These are phyloP conservation scores for Trichoderma sp. DNA, from an alignment of 2,329 filamentous ascomycete genomes.

Conservation along the genomic window DNA sequence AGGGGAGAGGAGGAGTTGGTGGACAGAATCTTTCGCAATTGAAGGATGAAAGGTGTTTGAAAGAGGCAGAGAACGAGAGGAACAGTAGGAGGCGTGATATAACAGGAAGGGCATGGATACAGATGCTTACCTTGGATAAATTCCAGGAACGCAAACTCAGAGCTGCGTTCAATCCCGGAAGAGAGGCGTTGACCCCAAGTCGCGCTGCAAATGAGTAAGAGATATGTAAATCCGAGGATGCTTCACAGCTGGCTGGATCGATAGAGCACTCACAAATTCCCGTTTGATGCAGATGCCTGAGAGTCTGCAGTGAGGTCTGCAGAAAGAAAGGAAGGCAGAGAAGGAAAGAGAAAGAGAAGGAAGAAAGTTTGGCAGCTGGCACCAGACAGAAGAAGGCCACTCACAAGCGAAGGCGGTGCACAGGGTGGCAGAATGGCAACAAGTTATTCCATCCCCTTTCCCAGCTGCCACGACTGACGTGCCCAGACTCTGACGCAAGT, in stretches of 20 bases:
- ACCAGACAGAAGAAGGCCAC: not conserved
- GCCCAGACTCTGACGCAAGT: not conserved
- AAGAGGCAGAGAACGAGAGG: not conserved
- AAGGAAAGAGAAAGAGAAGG: not conserved
- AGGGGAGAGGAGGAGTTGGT: not conserved
- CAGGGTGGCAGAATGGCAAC: slow-evolving; percentile 19
- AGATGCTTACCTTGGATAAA: not conserved
- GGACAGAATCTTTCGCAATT: not conserved
- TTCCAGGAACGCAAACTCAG: not conserved
- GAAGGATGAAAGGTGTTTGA: not conserved
- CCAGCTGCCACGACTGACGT: not conserved
- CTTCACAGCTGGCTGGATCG: not conserved
- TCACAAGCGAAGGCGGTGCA: slow-evolving; percentile 8
- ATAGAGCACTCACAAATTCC: not conserved
- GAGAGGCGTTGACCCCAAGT: not conserved
- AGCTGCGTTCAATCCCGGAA: not conserved
- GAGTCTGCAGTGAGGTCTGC: not conserved
- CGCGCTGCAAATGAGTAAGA: not conserved
- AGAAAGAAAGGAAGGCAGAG: not conserved
- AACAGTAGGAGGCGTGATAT: too few species aligned
- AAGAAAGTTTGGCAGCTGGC: not conserved
- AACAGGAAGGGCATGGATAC: not conserved
- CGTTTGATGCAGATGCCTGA: not conserved
- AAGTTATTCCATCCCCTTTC: slow-evolving; percentile 21
- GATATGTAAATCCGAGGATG: too few species aligned